phyloP scores from a whole-genome alignment of 192 early-diverging fungal genomes.

The Spizellomyces punctatus region DNA sequence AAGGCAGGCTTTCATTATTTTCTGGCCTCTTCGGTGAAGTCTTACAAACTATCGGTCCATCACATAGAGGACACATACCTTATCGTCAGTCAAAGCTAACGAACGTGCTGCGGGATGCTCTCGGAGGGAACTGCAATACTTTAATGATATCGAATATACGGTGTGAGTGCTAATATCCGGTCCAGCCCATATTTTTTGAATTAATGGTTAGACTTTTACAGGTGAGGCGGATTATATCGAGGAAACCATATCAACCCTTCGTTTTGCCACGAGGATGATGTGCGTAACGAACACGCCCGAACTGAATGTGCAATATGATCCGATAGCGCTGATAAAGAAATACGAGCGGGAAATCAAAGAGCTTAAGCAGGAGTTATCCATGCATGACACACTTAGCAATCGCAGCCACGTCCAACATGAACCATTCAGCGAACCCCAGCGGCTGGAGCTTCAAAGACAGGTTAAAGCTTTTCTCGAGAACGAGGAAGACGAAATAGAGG shows the following conservation, averaged over 20 bases:
- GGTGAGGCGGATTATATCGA: conserved; percentile 55
- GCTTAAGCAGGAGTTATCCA: conserved; percentile 64
- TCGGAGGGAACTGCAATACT: conserved; percentile 67
- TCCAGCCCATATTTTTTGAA: background rate
- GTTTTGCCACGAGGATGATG: conserved; percentile 70
- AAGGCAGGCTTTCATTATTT: conserved; percentile 23
- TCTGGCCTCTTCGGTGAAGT: too few species aligned
- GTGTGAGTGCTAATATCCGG: conserved; percentile 33
- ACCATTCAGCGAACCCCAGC: conserved; percentile 53
- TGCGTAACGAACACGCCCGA: conserved; percentile 59
- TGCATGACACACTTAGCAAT: conserved; percentile 60
- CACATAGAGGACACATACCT: conserved; percentile 58
- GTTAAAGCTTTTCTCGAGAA: conserved; percentile 55
- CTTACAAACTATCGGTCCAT: too few species aligned
- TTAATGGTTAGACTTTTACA: conserved; percentile 2
- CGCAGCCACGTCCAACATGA: conserved; percentile 67
- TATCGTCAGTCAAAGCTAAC: conserved; percentile 67
- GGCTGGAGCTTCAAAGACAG: conserved; percentile 46
- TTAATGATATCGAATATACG: conserved; percentile 66
- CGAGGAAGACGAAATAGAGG: conserved; percentile 58
- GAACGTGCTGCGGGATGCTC: conserved; percentile 60
- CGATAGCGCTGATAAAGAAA: conserved; percentile 64
- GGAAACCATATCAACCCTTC: conserved; percentile 67
- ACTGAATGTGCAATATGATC: conserved; percentile 65
- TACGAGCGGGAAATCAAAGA: conserved; percentile 63